Evolutionary conservation across 2,329 filamentous ascomycete genomes (phyloP), one percentile per base, ranked within the genome.

Genomic region (Talaromyces sp.): DNA sequence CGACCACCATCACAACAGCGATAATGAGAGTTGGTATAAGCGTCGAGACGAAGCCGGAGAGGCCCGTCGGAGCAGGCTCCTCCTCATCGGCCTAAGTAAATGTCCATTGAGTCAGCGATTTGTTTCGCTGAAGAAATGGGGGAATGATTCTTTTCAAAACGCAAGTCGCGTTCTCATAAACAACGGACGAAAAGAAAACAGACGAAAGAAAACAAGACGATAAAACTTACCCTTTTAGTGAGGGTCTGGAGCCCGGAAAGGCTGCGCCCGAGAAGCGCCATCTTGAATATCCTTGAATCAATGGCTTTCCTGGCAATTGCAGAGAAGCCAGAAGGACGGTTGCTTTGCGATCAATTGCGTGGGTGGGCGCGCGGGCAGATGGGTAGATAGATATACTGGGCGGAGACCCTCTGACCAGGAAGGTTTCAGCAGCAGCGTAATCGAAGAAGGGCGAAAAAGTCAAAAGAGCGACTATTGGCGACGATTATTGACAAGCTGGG

Each of bases 31-130:
- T 77, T 6, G 79, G 78, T 18, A 82, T 67, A 47, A 85, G 71
- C 14, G 81, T 83, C 47, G 79, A 75, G 33, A 85, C 63, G 57
- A 85, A 72, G 16, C 77, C 79, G 7, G 78, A 80, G 16, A 76
- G 69, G 4, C 79, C 78, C 23, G 74, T 73, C 27, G 75, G 72
- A 23, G 68, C 60, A 23, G 65, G 28, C 3, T 44, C 18, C 9
- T 40, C 18, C 27, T 59, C 36, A 34, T 42, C 36, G 3, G 23
- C 30, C 42, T 47, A 10, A 8, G 28, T 42, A 10, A 8, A 34
- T 42, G 33, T 28, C 10, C 57, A 33, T 44, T 54, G 54, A 33
- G 2, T n/a, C 14, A 34, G 40, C 10, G 2, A n/a, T 3, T 31
- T 16, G 36, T 51, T 18, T 42, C 14, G 23, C 47, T 18, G 8